A percentile compares a stretch with the other conserved stretches of the same genome.
Conservation (phyloP, 495 filamentous ascomycete genomes). For the Penicillium psychrofluorescens region DNA sequence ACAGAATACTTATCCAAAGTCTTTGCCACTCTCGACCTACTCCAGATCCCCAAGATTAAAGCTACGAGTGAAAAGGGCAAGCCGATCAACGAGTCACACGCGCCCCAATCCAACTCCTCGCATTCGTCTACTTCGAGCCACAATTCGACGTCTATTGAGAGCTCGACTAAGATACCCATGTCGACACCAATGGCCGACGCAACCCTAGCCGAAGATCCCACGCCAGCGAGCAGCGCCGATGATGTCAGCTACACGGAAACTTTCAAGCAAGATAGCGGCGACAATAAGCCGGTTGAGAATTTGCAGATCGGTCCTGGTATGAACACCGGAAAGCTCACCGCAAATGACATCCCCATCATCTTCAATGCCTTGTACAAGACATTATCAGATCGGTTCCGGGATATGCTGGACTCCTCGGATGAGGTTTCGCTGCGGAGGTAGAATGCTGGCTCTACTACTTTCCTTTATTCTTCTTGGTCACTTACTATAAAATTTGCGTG, state of each 20-base stretch:
- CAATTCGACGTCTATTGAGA: background rate
- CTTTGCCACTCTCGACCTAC: constrained; percentile 16
- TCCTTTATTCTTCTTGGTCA: background rate
- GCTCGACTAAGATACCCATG: background rate
- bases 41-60: background rate
- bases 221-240: constrained; percentile 1
- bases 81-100: background rate
- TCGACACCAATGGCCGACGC: background rate
- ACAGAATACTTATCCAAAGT: constrained; percentile 14
- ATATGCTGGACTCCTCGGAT: constrained; percentile 26
- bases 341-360: constrained; percentile 15
- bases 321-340: constrained; percentile 3
- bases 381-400: constrained; percentile 13
- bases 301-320: constrained; percentile 12
- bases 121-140: background rate
- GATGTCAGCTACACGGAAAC: constrained; percentile 5
- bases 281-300: constrained; percentile 10
- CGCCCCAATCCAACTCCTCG: background rate
- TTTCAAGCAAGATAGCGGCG: constrained; percentile 2
- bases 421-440: constrained; percentile 15
- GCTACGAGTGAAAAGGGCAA: too few species aligned
- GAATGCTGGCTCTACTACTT: background rate
- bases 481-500: background rate
- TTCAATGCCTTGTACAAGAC: constrained; percentile 12
- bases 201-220: background rate